A percentile compares a stretch with the other conserved stretches of the same genome.
Conservation (phyloP, 2,329 filamentous ascomycete genomes). For the Epichloe hybrida region DNA sequence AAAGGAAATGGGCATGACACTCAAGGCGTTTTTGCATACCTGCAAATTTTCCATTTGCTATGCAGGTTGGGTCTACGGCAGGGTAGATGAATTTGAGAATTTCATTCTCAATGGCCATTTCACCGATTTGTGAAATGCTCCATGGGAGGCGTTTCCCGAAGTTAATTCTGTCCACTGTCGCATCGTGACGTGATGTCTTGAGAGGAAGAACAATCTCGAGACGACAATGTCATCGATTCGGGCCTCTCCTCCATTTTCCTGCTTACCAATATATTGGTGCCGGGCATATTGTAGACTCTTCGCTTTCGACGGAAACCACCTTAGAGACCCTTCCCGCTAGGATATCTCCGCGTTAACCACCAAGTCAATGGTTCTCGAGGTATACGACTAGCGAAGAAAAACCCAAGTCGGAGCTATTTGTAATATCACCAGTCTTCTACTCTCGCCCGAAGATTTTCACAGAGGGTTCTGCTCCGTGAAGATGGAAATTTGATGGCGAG, state of each 20-base stretch:
- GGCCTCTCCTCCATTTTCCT: background rate
- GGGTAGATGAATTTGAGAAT: slow-evolving; percentile 31
- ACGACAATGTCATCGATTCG: background rate
- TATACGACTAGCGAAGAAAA: slow-evolving; percentile 88
- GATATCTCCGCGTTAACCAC: slow-evolving; percentile 79
- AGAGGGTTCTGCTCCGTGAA: slow-evolving; percentile 47
- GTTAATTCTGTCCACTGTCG: slow-evolving; percentile 18
- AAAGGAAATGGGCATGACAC: slow-evolving; percentile 14
- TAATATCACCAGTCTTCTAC: slow-evolving; percentile 36
- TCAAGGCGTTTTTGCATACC: slow-evolving; percentile 22
- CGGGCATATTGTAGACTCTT: slow-evolving; percentile 8
- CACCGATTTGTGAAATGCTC: slow-evolving; percentile 56
- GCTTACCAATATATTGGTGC: background rate
- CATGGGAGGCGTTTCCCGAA: slow-evolving; percentile 67
- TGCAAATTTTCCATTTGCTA: background rate
- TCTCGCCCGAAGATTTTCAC: slow-evolving; percentile 74
- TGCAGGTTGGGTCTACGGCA: slow-evolving; percentile 20
- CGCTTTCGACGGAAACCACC: background rate
- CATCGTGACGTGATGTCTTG: slow-evolving; percentile 1
- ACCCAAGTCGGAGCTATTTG: slow-evolving; percentile 32
- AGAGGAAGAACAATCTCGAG: background rate
- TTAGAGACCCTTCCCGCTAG: slow-evolving; percentile 43
- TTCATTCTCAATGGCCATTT: slow-evolving; percentile 59
- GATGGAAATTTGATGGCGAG: slow-evolving; percentile 77
- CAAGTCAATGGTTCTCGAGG: slow-evolving; percentile 63